phyloP scores from a whole-genome alignment of 2,329 filamentous ascomycete genomes.

The Scedosporium aurantiacum region DNA sequence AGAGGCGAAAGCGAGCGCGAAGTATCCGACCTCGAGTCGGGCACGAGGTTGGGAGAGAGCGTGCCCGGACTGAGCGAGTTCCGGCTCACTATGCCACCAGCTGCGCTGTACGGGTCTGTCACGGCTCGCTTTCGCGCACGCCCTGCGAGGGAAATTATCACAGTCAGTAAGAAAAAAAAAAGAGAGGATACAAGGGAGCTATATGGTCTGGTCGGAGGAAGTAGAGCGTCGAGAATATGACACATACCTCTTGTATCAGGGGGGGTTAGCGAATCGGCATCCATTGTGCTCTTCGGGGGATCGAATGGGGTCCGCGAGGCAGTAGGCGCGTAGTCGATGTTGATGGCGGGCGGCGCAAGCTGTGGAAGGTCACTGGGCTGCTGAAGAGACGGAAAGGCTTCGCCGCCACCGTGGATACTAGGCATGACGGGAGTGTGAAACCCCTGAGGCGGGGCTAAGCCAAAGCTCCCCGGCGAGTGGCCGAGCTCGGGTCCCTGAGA shows the following conservation, averaged over 20 bases:
- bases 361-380: constrained; percentile 53
- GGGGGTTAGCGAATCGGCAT: constrained; percentile 72
- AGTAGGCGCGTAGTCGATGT: constrained; percentile 83
- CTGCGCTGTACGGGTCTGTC: constrained; percentile 48
- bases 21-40: constrained; percentile 31
- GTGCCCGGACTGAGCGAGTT: constrained; percentile 25
- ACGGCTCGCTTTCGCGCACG: constrained; percentile 40
- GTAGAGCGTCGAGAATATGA: constrained; percentile 1
- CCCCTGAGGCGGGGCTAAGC: constrained; percentile 26
- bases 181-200: background rate
- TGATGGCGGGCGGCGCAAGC: constrained; percentile 89
- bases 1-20: constrained; percentile 49
- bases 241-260: constrained; percentile 53
- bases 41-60: constrained; percentile 40
- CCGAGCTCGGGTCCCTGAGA: constrained; percentile 42
- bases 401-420: constrained; percentile 13
- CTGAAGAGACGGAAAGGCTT: constrained; percentile 41
- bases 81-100: constrained; percentile 28
- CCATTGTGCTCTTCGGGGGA: constrained; percentile 51
- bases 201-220: background rate
- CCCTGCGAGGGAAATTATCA: constrained; percentile 19
- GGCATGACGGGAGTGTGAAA: constrained; percentile 1
- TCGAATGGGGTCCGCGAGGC: constrained; percentile 31
- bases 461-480: constrained; percentile 32
- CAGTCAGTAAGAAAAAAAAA: background rate